These are phyloP conservation scores for Fusarium veterinarium DNA, from an alignment of 2,329 filamentous ascomycete species.

Conservation along the genomic window DNA sequence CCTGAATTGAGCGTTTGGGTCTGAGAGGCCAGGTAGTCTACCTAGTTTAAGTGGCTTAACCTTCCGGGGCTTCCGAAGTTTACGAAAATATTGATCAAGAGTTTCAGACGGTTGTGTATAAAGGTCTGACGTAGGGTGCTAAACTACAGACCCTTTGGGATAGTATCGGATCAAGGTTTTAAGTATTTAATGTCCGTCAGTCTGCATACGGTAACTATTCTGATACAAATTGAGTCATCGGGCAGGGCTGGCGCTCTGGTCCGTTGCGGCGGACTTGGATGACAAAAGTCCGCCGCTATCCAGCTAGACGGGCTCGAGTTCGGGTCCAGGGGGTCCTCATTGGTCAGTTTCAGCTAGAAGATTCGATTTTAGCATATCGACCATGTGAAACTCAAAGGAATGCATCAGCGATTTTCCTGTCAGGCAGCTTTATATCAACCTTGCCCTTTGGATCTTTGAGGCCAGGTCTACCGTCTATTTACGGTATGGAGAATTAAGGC, in stretches of 20 bases:
- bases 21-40: background rate
- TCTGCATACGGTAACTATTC: background rate
- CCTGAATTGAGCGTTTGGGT: background rate
- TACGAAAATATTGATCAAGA: constrained; percentile 4
- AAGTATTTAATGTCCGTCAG: background rate
- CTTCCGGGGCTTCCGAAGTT: constrained; percentile 31
- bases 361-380: constrained; percentile 13
- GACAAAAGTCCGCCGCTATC: constrained; percentile 31
- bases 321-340: constrained; percentile 18
- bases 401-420: background rate
- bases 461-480: background rate
- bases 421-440: constrained; percentile 2
- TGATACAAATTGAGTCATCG: constrained; percentile 11
- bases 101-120: background rate
- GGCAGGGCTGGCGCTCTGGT: background rate
- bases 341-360: constrained; percentile 27
- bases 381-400: constrained; percentile 13
- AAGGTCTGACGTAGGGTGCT: background rate
- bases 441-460: background rate
- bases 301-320: constrained; percentile 12
- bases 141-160: background rate
- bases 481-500: background rate
- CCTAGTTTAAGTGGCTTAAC: constrained; percentile 22
- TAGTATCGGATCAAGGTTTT: background rate
- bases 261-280: constrained; percentile 26